Evolutionary conservation across 495 filamentous ascomycete genomes (phyloP), one percentile per base, ranked within the genome.

Genomic region (Xylaria acuta): DNA sequence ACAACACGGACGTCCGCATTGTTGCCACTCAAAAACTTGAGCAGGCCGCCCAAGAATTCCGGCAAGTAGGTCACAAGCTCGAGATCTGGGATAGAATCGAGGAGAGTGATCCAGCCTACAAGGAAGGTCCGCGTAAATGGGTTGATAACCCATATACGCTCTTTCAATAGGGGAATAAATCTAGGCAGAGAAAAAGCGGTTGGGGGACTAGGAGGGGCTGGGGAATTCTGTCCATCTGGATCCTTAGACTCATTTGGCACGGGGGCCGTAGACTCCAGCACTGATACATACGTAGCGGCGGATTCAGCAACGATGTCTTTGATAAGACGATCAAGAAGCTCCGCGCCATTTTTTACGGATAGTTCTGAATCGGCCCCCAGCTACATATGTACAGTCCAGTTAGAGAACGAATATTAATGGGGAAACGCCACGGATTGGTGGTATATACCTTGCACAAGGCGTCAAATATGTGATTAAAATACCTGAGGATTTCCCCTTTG

Each of bases 291-390:
- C 8, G 95, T 95, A 38, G 97, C 92, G 6, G 97, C 97, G 5
- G 94, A 97, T 81, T 99, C 97, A 1, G 95, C 92, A 5, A 98
- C 95, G 63, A 99, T 99, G 76, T 99, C 97, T 80, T 99, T 99
- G 70, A 99, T 91, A 27, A 99, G 85, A 20, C 97, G 93, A 82
- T 99, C 97, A 6, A 99, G 87, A 68, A 99, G 89, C 78, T 99
- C 97, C 20, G 97, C 97, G 9, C 97, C 97, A 76, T 99, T 99
- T 80, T 99, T 99, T 64, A 99, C 97, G 0, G 96, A 98, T 20
- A 97, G 86, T 76, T 99, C 97, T 2, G 94, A 93, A 79, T 99
- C 97, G 22, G 97, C 97, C 16, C 96, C 95, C 64, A 99, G 87
- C 95, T 98, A 75, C 58, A 73, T 20, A 45, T 34, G 41, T 51